Base-by-base conservation (phyloP, 1,284 basidiomycete genomes). In the Austroboletus novae-zelandiae region DNA sequence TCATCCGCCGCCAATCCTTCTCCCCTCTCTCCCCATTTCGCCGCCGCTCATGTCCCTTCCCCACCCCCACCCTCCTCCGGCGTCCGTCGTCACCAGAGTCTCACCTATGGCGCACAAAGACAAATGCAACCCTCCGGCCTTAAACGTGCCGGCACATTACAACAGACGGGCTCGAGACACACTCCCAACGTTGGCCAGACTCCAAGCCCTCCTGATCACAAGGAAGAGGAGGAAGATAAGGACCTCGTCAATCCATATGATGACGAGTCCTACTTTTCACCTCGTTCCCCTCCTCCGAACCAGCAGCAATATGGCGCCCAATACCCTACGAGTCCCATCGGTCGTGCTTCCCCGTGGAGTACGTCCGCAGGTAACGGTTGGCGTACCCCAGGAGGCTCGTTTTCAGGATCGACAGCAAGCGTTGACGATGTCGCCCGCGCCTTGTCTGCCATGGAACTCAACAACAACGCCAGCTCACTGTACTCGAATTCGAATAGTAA, bases 371-470 rank as follows among this genome's bases (percentile, higher is more conserved):
- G 69, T 35, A 75, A 74, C 53, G 86, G 87, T 51, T 89, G 87
- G 88, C 78, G 83, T 51, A 59, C 74, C 23, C 71, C 76, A 8
- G 70, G 72, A 39, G 66, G 67, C 14, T 55, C 68, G 17, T 67
- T 67, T 40, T 56, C 57, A 15, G 50, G 45, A 10, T 52, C 55
- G 34, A 61, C 42, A 7, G 41, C 67, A 41, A 76, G 70, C 53
- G 79, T 90, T 48, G 89, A 91, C 59, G 89, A 91, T 51, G 83
- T 91, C 18, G 79, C 85, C 58, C 80, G 82, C 40, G 88, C 86
- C 13, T 71, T 90, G 29, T 84, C 84, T 11, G 69, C 78, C 18
- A 73, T 90, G 45, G 87, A 89, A 57, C 68, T 91, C 37, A 68
- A 62, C 54, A 62, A 52, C 25, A 25, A 25, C 20, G 32, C 55